Conservation (phyloP, 148 eudicot species). For the Rhododendron mucronatum region DNA sequence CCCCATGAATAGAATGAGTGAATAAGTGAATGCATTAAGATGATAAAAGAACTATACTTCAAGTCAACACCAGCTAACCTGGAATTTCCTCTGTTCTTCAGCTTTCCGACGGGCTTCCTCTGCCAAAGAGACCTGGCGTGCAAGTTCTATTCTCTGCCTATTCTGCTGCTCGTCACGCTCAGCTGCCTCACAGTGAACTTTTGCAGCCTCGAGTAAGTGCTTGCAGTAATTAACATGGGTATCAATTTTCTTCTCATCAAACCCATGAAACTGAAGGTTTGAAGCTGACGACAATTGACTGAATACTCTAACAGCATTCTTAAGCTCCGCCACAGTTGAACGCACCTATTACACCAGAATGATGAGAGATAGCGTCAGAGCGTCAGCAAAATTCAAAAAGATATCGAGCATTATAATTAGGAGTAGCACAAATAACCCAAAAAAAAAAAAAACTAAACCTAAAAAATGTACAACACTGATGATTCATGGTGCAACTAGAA, state of each 20-base stretch:
- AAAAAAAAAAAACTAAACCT: neutral
- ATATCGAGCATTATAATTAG: neutral
- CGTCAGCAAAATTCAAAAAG: neutral
- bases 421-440: neutral
- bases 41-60: neutral
- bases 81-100: conserved; percentile 82
- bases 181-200: conserved; percentile 80
- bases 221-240: conserved; percentile 96
- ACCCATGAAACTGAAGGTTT: conserved; percentile 77
- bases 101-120: conserved; percentile 92
- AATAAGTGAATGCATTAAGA: neutral
- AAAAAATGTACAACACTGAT: neutral
- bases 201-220: conserved; percentile 80
- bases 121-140: conserved; percentile 77
- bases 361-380: neutral
- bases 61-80: conserved; percentile 38
- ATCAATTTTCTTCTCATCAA: conserved; percentile 95
- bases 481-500: neutral
- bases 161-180: conserved; percentile 88
- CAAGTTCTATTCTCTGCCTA: conserved; percentile 72
- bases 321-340: conserved; percentile 74
- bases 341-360: conserved; percentile 51
- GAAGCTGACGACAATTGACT: conserved; percentile 80
- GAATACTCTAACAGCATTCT: conserved; percentile 87
- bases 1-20: conserved; percentile 18